Conservation (phyloP, 2,329 filamentous ascomycete species). For the Peltaster fructicola region DNA sequence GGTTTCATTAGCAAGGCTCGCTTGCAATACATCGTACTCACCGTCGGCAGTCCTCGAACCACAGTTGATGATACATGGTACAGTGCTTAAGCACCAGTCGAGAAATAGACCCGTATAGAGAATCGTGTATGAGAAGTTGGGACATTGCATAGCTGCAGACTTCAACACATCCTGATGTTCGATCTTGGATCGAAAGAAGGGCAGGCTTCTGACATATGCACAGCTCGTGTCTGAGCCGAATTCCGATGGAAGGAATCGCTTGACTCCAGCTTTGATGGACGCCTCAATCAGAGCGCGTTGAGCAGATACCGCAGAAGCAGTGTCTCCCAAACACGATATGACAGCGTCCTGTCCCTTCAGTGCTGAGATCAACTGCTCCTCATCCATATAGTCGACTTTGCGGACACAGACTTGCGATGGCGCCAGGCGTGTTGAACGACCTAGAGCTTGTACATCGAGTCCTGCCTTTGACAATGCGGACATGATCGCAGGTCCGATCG, state of each 20-base stretch:
- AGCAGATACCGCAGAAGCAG: not conserved
- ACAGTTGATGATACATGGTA: constrained; percentile 1
- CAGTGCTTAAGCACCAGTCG: constrained; percentile 1
- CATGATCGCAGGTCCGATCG: too few species aligned
- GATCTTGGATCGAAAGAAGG: too few species aligned
- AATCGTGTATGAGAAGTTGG: constrained; percentile 1
- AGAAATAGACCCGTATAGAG: constrained; percentile 1
- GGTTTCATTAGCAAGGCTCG: not conserved
- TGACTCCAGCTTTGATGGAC: constrained; percentile 22
- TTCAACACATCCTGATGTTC: too few species aligned
- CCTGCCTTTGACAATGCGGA: too few species aligned
- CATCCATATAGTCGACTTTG: constrained; percentile 12
- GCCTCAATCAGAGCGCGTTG: constrained; percentile 12
- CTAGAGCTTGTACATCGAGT: too few species aligned
- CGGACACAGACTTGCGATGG: too few species aligned
- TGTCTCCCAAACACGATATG: constrained; percentile 5
- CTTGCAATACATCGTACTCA: not conserved
- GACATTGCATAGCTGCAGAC: not conserved
- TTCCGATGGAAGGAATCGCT: constrained; percentile 25
- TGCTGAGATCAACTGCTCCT: constrained; percentile 9
- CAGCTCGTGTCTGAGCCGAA: constrained; percentile 25
- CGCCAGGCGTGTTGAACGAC: too few species aligned
- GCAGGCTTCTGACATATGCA: too few species aligned
- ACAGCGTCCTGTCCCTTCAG: constrained; percentile 17
- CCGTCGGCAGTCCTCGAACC: not conserved